Evolutionary conservation across 495 filamentous ascomycete species (phyloP).

Genomic region (Tuber aestivum): DNA sequence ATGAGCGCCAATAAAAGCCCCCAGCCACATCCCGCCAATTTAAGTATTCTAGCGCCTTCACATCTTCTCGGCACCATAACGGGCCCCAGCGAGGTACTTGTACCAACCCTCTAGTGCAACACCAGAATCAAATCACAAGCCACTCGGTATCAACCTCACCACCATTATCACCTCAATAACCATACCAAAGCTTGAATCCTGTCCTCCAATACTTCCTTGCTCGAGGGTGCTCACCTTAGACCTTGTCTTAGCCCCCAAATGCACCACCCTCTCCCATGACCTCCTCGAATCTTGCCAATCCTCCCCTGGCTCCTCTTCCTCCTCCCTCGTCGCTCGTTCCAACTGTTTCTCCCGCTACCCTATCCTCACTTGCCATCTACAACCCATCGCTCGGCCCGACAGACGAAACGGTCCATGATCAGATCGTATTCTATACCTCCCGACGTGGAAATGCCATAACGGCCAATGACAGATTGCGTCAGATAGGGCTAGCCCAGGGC

Average conservation of each 20-base stretch:
- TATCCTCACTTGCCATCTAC: constrained; percentile 87
- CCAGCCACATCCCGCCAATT: neutral
- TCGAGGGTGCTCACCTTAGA: constrained; percentile 28
- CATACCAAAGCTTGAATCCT: neutral
- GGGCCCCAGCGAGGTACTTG: no score
- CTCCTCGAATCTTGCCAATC: constrained; percentile 27
- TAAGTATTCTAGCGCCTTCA: neutral
- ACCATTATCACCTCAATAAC: neutral
- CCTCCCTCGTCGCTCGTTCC: constrained; percentile 40
- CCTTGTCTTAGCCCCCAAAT: constrained; percentile 44
- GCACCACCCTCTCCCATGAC: constrained; percentile 45
- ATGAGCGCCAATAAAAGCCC: neutral
- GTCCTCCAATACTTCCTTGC: constrained; percentile 41
- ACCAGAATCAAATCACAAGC: neutral
- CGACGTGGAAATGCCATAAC: constrained; percentile 45
- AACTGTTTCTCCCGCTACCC: constrained; percentile 65
- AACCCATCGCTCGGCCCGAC: constrained; percentile 82
- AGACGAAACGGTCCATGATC: constrained; percentile 81
- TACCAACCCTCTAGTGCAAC: neutral
- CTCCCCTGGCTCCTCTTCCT: constrained; percentile 30
- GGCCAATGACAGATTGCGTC: constrained; percentile 72
- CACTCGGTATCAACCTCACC: neutral
- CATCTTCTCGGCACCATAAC: no score
- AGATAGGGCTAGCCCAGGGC: constrained; percentile 95
- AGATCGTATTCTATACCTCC: constrained; percentile 89